These are phyloP conservation scores for Stagonosporopsis vannaccii DNA, from an alignment of 2,329 filamentous ascomycete species.

Conservation along the genomic window DNA sequence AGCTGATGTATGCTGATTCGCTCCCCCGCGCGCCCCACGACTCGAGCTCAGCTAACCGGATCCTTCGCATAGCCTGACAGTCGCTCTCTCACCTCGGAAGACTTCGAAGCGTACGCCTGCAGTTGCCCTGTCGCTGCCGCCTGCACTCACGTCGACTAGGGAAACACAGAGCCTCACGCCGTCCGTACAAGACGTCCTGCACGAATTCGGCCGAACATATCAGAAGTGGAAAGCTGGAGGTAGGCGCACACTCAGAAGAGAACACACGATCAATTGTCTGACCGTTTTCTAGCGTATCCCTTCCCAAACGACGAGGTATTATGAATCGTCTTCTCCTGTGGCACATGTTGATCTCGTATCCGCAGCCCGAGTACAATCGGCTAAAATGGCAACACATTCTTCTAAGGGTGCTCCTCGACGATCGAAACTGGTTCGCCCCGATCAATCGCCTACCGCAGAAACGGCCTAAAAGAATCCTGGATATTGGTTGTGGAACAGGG, in stretches of 20 bases:
- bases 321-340: slow-evolving; percentile 3
- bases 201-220: slow-evolving; percentile 52
- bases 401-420: slow-evolving; percentile 46
- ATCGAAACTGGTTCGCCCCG: slow-evolving; percentile 49
- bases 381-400: slow-evolving; percentile 50
- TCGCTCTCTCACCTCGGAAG: slow-evolving; percentile 37
- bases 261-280: slow-evolving; percentile 22
- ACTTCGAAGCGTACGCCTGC: slow-evolving; percentile 43
- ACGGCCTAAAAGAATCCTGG: slow-evolving; percentile 47
- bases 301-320: slow-evolving; percentile 51
- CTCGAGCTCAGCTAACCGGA: slow-evolving; percentile 25
- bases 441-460: slow-evolving; percentile 41
- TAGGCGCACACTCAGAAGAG: slow-evolving; percentile 26
- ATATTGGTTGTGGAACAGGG: slow-evolving; percentile 54
- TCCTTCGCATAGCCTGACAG: slow-evolving; percentile 39
- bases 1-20: slow-evolving; percentile 13
- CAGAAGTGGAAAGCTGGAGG: slow-evolving; percentile 50
- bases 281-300: slow-evolving; percentile 44
- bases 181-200: slow-evolving; percentile 50
- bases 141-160: slow-evolving; percentile 33
- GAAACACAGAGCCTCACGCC: slow-evolving; percentile 50
- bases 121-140: background rate
- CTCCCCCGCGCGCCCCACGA: slow-evolving; percentile 18
- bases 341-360: slow-evolving; percentile 25
- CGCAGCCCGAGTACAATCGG: slow-evolving; percentile 48